Evolutionary conservation across 352 stramenopile genomes (phyloP).

Genomic region (Globisporangium irregulare): DNA sequence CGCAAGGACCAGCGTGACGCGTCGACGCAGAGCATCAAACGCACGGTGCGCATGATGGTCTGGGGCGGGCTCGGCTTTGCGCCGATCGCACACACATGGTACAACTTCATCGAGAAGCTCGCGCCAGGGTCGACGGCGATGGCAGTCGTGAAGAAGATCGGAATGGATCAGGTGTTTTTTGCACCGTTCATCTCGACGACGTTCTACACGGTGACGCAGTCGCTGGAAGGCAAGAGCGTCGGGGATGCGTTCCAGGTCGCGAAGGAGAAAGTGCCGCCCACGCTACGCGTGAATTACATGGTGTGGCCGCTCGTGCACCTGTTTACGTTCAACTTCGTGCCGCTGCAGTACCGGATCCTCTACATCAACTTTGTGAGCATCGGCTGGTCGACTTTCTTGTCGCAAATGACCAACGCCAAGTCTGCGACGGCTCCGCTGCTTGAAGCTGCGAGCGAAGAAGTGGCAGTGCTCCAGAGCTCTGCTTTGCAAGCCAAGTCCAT

Average conservation of each 20-base stretch:
- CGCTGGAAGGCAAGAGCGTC: slow-evolving; percentile 32
- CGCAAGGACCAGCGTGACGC: not conserved
- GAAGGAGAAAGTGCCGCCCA: slow-evolving; percentile 34
- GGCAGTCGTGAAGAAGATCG: slow-evolving; percentile 39
- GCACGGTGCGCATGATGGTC: slow-evolving; percentile 66
- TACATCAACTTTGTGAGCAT: slow-evolving; percentile 54
- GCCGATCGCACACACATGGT: slow-evolving; percentile 89
- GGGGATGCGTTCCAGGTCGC: slow-evolving; percentile 34
- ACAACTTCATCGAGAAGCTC: slow-evolving; percentile 71
- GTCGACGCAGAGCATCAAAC: not conserved
- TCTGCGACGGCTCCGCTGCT: not conserved
- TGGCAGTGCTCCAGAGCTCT: not conserved
- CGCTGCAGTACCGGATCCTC: slow-evolving; percentile 48
- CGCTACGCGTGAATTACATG: slow-evolving; percentile 40
- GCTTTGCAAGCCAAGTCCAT: slow-evolving; percentile 8
- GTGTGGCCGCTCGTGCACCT: slow-evolving; percentile 50
- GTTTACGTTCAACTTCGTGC: slow-evolving; percentile 46
- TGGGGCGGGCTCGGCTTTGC: slow-evolving; percentile 86
- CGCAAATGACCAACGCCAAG: slow-evolving; percentile 37
- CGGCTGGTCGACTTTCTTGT: slow-evolving; percentile 49
- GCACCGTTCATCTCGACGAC: slow-evolving; percentile 34
- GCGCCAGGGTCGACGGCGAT: slow-evolving; percentile 25
- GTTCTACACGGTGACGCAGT: slow-evolving; percentile 43
- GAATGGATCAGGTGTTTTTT: slow-evolving; percentile 43
- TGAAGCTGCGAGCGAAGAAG: slow-evolving; percentile 1